These are phyloP conservation scores for Tephrocybe sp. DNA, from an alignment of 768 basidiomycete genomes.

Conservation along the genomic window DNA sequence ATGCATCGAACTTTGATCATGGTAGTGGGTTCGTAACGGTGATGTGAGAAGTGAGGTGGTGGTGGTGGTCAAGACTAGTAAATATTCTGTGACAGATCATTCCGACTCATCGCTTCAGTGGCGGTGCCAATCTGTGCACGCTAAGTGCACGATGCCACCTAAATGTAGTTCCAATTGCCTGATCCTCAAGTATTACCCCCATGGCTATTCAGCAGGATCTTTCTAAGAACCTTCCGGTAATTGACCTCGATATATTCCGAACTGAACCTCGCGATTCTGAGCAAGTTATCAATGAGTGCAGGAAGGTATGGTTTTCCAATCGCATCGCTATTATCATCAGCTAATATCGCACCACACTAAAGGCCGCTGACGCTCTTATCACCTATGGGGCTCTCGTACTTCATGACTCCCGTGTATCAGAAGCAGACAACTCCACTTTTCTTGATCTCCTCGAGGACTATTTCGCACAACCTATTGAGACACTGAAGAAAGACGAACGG, in stretches of 20 bases:
- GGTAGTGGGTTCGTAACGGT: conserved; percentile 24
- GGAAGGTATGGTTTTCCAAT: conserved; percentile 43
- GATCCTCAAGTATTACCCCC: background rate
- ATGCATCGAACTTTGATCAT: conserved; percentile 50
- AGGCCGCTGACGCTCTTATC: conserved; percentile 84
- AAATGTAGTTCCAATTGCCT: no score
- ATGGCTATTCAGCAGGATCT: conserved; percentile 36
- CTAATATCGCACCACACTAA: conserved; percentile 1
- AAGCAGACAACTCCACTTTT: conserved; percentile 78
- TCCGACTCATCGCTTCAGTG: conserved; percentile 18
- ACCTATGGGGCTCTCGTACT: conserved; percentile 85
- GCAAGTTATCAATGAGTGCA: conserved; percentile 58
- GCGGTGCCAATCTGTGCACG: conserved; percentile 17
- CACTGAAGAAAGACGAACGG: conserved; percentile 73
- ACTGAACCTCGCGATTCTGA: conserved; percentile 43
- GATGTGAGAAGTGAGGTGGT: conserved; percentile 32
- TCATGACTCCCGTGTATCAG: conserved; percentile 81
- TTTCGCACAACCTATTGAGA: conserved; percentile 68
- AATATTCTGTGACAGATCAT: conserved; percentile 15
- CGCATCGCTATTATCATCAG: conserved; percentile 2
- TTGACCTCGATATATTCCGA: conserved; percentile 77
- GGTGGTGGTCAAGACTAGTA: conserved; percentile 26
- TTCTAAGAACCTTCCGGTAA: conserved; percentile 62
- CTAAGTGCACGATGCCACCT: conserved; percentile 11
- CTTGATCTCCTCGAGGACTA: conserved; percentile 94